Evolutionary conservation across 371 early-diverging fungal species (phyloP), one percentile per base, ranked within the genome.

Genomic region (Circinella minor): DNA sequence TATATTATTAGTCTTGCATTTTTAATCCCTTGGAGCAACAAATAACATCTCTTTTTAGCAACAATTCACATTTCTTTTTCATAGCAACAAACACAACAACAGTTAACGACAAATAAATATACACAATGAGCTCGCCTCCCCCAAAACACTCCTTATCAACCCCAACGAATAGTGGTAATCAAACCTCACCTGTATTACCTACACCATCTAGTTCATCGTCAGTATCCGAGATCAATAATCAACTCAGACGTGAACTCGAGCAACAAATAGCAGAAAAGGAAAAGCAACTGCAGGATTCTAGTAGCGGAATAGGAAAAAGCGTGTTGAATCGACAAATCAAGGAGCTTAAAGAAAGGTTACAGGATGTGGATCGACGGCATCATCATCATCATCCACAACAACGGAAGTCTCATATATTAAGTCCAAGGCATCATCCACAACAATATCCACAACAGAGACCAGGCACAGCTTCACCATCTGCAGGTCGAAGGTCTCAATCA

Each of bases 221-320:
- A 4, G 66, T 55, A 67, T 66, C 63, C 27, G 61, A 59, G 65
- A 67, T 66, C 61, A 67, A 65, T 59, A 68, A 68, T 11, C 74
- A 74, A 61, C 67, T 72, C 63, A 69, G 71, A 70, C 68, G 71
- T 65, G 81, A 81, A 37, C 71, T 81, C 13, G 78, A 79, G 55
- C 79, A 79, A 65, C 82, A 84, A 60, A 69, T 82, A n/a, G 71
- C 70, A 68, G 81, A 77, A 59, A 84, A 82, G 71, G 78, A 82
- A 68, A 76, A 69, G 63, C 77, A 77, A 67, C 68, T 80, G 66
- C 73, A 76, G 63, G 81, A 77, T 74, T 77, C 77, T 1, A 71
- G 62, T n/a, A 82, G 81, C 60, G 82, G 82, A 38, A 84, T 81
- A 64, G 78, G 77, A 62, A 80, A 78, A 73, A 80, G 81, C 65